Base-by-base conservation (phyloP, 2,329 filamentous ascomycete species). In the Fusarium tanahbumbuense region DNA sequence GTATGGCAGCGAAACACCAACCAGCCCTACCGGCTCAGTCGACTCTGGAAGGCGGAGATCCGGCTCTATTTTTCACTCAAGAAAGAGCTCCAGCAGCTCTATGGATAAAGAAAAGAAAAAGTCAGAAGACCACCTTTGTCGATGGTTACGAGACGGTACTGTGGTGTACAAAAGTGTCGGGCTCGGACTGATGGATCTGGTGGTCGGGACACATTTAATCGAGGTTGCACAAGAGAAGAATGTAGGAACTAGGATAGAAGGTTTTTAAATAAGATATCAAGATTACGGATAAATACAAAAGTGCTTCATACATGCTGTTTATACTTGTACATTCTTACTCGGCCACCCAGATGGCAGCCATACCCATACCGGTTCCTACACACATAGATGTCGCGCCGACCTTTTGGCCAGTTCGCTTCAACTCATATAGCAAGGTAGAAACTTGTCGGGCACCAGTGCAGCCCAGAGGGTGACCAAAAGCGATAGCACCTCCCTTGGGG, bases 321-420 rank as follows among this genome's bases (percentile, higher is more conserved):
- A 65, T 77, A 77, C 58, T 77, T 66, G 58, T 78, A 77, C 74
- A 64, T 25, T 41, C 65, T 71, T 93, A 97, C 85, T 97, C 94
- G 5, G 93, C 93, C 72, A 98, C 94, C 94, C 94, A 98, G 64
- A 98, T 91, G 65, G 94, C 93, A 60, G 94, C 94, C 93, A 98
- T 97, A 55, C 95, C 95, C 96, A 98, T 98, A 56, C 94, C 95
- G 4, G 95, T 98, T 54, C 95, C 96, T 52, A 98, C 84, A 79
- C 96, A 99, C 96, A 98, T 98, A 81, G 92, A 95, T 30, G 93
- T 98, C 44, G 97, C 89, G 54, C 96, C 96, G 67, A 98, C 84
- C 87, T 92, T 92, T 86, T 96, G 87, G 62, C 91, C 89, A 56
- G 89, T 96, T 78, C 95, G 86, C 86, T 89, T 92, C 75, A 98